These are phyloP conservation scores for Solanum peruvianum DNA, from an alignment of 257 asterid species.

Conservation along the genomic window DNA sequence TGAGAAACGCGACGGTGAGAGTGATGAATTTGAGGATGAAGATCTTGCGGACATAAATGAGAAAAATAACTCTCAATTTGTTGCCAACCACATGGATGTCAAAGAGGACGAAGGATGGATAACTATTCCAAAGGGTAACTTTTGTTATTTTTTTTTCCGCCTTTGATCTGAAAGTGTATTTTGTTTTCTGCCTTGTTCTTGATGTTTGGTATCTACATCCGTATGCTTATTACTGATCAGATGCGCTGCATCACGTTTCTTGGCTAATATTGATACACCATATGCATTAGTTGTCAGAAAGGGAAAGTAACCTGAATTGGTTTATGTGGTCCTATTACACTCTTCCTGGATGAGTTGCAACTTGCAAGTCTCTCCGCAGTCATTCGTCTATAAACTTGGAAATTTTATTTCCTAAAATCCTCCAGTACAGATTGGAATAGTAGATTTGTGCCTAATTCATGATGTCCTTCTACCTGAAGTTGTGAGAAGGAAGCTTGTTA, in stretches of 20 bases:
- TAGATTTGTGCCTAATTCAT: not conserved
- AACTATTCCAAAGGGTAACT: slow-evolving; percentile 60
- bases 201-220: not conserved
- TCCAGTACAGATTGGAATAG: not conserved
- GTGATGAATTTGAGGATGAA: slow-evolving; percentile 36
- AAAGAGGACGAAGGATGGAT: slow-evolving; percentile 68
- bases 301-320: not conserved
- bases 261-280: not conserved
- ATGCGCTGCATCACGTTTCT: not conserved
- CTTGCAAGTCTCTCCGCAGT: not conserved
- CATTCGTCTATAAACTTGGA: not conserved
- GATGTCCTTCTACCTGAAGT: not conserved
- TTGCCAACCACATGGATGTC: slow-evolving; percentile 61
- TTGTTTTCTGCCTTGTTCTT: not conserved
- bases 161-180: not conserved
- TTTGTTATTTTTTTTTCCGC: slow-evolving; percentile 5
- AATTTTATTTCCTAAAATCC: not conserved
- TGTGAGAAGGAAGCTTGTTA: not conserved
- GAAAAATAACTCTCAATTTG: slow-evolving; percentile 22
- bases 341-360: not conserved
- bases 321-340: not conserved
- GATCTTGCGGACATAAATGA: slow-evolving; percentile 20
- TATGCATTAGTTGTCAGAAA: not conserved
- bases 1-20: slow-evolving; percentile 29
- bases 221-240: not conserved